These are phyloP conservation scores for Porphyrellus cyaneotinctus DNA, from an alignment of 768 basidiomycete genomes.

Conservation along the genomic window DNA sequence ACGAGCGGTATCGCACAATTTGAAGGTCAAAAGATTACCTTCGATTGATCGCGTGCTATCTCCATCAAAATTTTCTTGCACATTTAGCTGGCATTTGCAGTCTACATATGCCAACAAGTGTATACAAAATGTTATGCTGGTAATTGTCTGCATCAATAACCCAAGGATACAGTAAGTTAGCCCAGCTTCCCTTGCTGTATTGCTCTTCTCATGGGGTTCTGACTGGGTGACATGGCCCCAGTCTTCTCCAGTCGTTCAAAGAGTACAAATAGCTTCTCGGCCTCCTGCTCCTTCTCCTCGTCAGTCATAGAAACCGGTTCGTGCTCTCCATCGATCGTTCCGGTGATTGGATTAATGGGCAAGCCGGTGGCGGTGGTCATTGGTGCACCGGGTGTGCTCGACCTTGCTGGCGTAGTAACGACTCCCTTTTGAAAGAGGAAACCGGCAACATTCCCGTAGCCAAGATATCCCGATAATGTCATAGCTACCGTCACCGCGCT, in stretches of 20 bases:
- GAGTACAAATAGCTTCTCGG: constrained; percentile 86
- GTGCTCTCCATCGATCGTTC: constrained; percentile 47
- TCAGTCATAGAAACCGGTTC: constrained; percentile 71
- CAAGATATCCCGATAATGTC: constrained; percentile 70
- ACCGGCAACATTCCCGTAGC: constrained; percentile 95
- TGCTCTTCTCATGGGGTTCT: constrained; percentile 73
- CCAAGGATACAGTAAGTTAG: neutral
- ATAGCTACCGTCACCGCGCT: constrained; percentile 43
- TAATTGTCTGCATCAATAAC: neutral
- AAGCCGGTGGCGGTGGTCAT: constrained; percentile 35
- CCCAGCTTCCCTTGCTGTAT: constrained; percentile 35
- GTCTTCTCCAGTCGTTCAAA: constrained; percentile 85
- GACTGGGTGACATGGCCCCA: constrained; percentile 59
- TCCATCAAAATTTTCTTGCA: neutral
- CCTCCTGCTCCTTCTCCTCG: constrained; percentile 92
- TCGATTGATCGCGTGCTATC: constrained; percentile 25
- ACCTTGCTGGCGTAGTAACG: constrained; percentile 49
- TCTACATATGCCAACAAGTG: neutral
- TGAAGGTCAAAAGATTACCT: constrained; percentile 53
- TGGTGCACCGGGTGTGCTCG: constrained; percentile 32
- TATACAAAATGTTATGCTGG: neutral
- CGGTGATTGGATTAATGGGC: constrained; percentile 82
- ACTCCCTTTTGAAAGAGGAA: constrained; percentile 92
- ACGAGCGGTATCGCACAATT: constrained; percentile 50
- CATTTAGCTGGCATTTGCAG: neutral